These are phyloP conservation scores for Penicillium bovifimosum DNA, from an alignment of 495 filamentous ascomycete species.

Conservation along the genomic window DNA sequence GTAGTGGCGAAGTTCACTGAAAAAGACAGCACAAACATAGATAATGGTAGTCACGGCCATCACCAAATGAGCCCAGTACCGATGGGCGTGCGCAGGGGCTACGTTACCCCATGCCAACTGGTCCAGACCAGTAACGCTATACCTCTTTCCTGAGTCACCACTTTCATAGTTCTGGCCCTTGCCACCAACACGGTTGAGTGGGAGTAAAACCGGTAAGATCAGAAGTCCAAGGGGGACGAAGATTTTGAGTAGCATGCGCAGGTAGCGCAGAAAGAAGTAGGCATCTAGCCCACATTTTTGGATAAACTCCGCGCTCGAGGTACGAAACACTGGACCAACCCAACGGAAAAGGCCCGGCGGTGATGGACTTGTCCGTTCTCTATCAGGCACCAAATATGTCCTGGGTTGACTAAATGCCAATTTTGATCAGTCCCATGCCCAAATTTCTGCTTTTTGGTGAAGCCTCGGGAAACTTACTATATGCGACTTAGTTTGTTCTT, in stretches of 20 bases:
- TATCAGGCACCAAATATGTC: slow-evolving; percentile 86
- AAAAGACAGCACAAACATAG: slow-evolving; percentile 86
- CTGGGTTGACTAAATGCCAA: slow-evolving; percentile 60
- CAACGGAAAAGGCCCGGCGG: slow-evolving; percentile 65
- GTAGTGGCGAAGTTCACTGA: slow-evolving; percentile 81
- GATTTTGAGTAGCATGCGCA: slow-evolving; percentile 88
- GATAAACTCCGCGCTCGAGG: slow-evolving; percentile 81
- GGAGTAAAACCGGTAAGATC: slow-evolving; percentile 80
- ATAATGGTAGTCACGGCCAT: slow-evolving; percentile 75
- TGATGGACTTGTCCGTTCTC: slow-evolving; percentile 70
- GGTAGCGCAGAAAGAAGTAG: slow-evolving; percentile 95
- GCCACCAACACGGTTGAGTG: slow-evolving; percentile 74
- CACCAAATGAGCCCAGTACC: slow-evolving; percentile 86
- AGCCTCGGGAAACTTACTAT: slow-evolving; percentile 53
- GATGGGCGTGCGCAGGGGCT: slow-evolving; percentile 56
- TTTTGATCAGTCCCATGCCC: slow-evolving; percentile 4
- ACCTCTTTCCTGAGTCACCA: slow-evolving; percentile 31
- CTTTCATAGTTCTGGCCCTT: slow-evolving; percentile 50
- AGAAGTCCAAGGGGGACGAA: slow-evolving; percentile 76
- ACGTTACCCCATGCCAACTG: slow-evolving; percentile 89
- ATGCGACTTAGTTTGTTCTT: slow-evolving; percentile 76
- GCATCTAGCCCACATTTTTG: slow-evolving; percentile 94
- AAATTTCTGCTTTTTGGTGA: neutral
- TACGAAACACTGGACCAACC: slow-evolving; percentile 66
- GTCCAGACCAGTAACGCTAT: slow-evolving; percentile 66